phyloP scores from a whole-genome alignment of 768 basidiomycete genomes.

The Erythrobasidium yunnanense region DNA sequence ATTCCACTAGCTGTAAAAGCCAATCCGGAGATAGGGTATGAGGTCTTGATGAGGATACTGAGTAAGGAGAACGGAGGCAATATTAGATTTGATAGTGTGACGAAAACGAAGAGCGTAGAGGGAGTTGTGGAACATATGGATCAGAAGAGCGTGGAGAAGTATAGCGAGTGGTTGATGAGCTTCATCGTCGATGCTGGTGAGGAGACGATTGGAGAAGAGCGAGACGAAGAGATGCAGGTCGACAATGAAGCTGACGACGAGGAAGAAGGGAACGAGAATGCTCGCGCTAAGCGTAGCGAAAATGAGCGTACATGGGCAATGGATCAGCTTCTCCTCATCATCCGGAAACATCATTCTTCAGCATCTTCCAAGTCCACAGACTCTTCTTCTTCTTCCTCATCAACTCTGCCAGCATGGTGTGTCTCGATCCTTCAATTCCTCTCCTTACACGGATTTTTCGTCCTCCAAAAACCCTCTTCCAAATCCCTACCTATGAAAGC shows the following conservation, averaged over 20 bases:
- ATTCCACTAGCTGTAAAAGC: constrained; percentile 63
- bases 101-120: constrained; percentile 85
- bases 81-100: constrained; percentile 84
- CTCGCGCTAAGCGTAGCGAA: constrained; percentile 38
- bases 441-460: constrained; percentile 66
- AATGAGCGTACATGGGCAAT: constrained; percentile 65
- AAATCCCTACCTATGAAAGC: constrained; percentile 55
- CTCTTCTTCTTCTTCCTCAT: constrained; percentile 47
- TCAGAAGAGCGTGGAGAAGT: constrained; percentile 60
- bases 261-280: constrained; percentile 2
- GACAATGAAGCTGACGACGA: constrained; percentile 45
- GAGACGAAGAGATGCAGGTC: constrained; percentile 41
- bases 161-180: constrained; percentile 59
- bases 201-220: constrained; percentile 43
- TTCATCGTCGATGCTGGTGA: constrained; percentile 50
- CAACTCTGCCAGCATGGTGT: constrained; percentile 55
- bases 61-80: constrained; percentile 63
- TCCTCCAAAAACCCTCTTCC: constrained; percentile 59
- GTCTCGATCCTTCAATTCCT: constrained; percentile 65
- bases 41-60: constrained; percentile 71
- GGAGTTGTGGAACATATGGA: constrained; percentile 65
- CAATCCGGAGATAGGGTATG: constrained; percentile 69
- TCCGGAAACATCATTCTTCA: constrained; percentile 65
- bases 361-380: constrained; percentile 36
- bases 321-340: constrained; percentile 67